Conservation (phyloP, 495 filamentous ascomycete genomes). For the Penicillium steckii region DNA sequence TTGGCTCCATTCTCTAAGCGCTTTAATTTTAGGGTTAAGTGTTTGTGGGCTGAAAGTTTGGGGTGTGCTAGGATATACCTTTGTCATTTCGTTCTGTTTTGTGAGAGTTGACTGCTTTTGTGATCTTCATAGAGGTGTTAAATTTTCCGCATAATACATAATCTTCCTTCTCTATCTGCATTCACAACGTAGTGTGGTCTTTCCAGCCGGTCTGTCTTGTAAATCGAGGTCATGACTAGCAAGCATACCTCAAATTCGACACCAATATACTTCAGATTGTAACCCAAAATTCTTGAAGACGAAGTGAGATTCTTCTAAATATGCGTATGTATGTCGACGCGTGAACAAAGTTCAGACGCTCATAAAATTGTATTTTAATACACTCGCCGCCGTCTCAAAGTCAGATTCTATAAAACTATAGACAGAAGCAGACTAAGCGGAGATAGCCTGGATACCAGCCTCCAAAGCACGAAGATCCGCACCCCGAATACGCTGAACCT, state of each 20-base stretch:
- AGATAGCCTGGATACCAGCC: slow-evolving; percentile 37
- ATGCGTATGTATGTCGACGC: too few relatives aligned
- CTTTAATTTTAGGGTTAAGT: slow-evolving; percentile 1
- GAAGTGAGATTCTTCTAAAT: too few relatives aligned
- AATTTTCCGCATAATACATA: slow-evolving; percentile 21
- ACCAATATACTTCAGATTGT: too few relatives aligned
- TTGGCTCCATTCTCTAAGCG: slow-evolving; percentile 29
- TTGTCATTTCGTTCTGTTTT: slow-evolving; percentile 14
- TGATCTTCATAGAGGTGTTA: slow-evolving; percentile 8
- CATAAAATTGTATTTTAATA: too few relatives aligned
- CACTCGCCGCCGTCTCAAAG: too few relatives aligned
- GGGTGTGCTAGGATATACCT: slow-evolving; percentile 18
- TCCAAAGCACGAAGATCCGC: slow-evolving; percentile 65
- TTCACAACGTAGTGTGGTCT: not conserved
- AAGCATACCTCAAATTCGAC: too few relatives aligned
- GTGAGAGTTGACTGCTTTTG: slow-evolving; percentile 12
- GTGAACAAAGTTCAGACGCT: too few relatives aligned
- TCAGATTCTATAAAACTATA: not conserved
- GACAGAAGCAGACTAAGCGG: not conserved
- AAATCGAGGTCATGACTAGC: too few relatives aligned
- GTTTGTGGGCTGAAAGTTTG: not conserved
- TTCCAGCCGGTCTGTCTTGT: too few relatives aligned
- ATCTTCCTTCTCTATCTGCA: not conserved
- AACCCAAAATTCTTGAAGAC: too few relatives aligned
- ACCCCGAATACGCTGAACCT: slow-evolving; percentile 66